A percentile compares a stretch with the other conserved stretches of the same genome.
phyloP scores from a whole-genome alignment of 2,329 filamentous ascomycete species.

The Neopestalotiopsis rosae region DNA sequence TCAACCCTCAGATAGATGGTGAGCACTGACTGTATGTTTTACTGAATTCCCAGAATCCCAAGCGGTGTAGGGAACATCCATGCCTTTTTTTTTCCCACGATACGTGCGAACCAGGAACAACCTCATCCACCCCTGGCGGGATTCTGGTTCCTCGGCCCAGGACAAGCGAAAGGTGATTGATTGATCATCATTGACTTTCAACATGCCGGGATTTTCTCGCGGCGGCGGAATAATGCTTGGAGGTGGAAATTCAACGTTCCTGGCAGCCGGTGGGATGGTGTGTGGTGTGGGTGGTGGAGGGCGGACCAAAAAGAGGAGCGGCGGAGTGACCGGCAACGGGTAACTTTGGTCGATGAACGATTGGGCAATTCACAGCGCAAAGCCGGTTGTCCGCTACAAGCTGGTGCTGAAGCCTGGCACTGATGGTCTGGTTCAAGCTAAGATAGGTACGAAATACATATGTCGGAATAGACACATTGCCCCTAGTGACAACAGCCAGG shows the following conservation, averaged over 20 bases:
- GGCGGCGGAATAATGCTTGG: constrained; percentile 7
- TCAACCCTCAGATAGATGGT: not conserved
- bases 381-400: not conserved
- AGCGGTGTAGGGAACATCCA: not conserved
- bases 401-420: not conserved
- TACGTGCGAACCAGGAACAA: not conserved
- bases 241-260: constrained; percentile 12
- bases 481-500: no score
- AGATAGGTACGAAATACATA: no score
- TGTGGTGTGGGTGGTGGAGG: not conserved
- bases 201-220: not conserved
- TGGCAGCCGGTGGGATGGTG: not conserved
- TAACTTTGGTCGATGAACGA: not conserved
- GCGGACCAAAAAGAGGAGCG: not conserved
- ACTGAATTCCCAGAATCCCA: not conserved
- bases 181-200: not conserved
- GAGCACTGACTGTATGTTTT: not conserved
- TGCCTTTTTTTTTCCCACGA: not conserved
- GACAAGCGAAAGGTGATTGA: not conserved
- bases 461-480: no score
- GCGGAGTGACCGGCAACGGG: not conserved
- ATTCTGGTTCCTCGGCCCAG: no score
- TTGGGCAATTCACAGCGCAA: not conserved
- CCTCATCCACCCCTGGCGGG: no score
- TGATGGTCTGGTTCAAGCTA: not conserved